Evolutionary conservation across 2,329 filamentous ascomycete genomes (phyloP).

Genomic region (Alternaria rosae): DNA sequence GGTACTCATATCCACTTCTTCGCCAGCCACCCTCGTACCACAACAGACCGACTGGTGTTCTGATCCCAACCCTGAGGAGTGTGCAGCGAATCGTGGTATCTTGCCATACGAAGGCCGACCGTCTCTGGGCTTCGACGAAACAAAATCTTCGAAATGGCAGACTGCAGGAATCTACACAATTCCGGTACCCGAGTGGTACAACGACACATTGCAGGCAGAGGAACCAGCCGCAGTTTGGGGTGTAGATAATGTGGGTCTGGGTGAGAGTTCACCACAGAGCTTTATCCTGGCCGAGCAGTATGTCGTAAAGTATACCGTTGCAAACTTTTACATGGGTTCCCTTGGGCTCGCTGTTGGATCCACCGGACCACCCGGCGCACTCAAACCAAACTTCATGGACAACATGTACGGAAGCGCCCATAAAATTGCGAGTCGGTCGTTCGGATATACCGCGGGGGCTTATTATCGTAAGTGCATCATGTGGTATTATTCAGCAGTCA

Average conservation of each 20-base stretch:
- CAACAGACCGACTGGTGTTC: constrained; percentile 35
- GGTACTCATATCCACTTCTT: constrained; percentile 44
- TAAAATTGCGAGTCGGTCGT: constrained; percentile 37
- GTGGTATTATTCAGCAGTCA: neutral
- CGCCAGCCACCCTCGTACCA: constrained; percentile 35
- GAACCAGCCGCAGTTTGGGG: constrained; percentile 25
- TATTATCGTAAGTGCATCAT: constrained; percentile 40
- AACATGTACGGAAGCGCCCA: constrained; percentile 16
- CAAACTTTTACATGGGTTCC: constrained; percentile 43
- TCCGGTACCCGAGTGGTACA: constrained; percentile 28
- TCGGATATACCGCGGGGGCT: constrained; percentile 47
- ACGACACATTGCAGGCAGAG: constrained; percentile 12
- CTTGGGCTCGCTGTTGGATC: constrained; percentile 35
- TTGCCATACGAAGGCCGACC: constrained; percentile 24
- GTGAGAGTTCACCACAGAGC: constrained; percentile 24
- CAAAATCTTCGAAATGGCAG: constrained; percentile 26
- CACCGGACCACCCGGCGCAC: constrained; percentile 12
- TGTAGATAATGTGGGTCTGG: constrained; percentile 38
- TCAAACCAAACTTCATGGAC: constrained; percentile 30
- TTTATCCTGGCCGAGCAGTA: constrained; percentile 21
- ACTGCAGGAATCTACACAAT: constrained; percentile 21
- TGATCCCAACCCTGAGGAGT: constrained; percentile 17
- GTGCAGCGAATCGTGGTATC: constrained; percentile 41
- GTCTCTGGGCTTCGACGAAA: constrained; percentile 27
- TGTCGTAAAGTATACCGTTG: constrained; percentile 22